These are phyloP conservation scores for Ascoidea rubescens DNA, from an alignment of 805 yeast genomes.

Conservation along the genomic window DNA sequence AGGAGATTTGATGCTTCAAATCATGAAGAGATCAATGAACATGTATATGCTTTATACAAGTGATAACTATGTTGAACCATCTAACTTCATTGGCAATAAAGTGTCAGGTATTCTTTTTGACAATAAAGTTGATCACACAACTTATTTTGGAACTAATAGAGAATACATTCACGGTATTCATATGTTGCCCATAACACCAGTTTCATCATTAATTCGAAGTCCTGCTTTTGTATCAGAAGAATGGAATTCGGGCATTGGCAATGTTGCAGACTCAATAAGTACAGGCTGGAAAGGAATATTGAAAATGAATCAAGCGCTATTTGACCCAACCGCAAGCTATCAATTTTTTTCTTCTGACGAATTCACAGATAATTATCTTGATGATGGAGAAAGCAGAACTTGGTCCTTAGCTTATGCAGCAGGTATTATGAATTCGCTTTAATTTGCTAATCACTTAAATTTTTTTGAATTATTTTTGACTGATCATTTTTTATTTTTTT, in stretches of 20 bases:
- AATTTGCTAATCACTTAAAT: background rate
- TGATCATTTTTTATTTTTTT: no score
- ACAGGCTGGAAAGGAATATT: constrained; percentile 68
- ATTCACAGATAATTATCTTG: constrained; percentile 28
- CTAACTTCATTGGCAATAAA: constrained; percentile 40
- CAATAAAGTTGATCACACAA: constrained; percentile 58
- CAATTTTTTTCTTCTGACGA: constrained; percentile 23
- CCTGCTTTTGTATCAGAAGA: constrained; percentile 45
- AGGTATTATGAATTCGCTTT: constrained; percentile 17
- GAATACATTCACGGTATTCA: constrained; percentile 73
- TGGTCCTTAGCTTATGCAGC: constrained; percentile 51
- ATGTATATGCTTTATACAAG: constrained; percentile 25
- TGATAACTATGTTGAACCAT: constrained; percentile 43
- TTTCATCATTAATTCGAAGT: constrained; percentile 45
- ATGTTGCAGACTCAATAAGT: constrained; percentile 31
- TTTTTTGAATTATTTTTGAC: no score
- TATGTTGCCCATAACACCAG: constrained; percentile 60
- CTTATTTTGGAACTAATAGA: constrained; percentile 60
- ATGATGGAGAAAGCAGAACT: constrained; percentile 48
- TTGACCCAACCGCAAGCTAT: constrained; percentile 27
- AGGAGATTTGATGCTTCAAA: constrained; percentile 46
- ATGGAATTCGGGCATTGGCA: constrained; percentile 38
- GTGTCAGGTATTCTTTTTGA: constrained; percentile 67
- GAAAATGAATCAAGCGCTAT: constrained; percentile 29
- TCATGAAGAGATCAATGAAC: constrained; percentile 39